Percentiles rank a stretch among this genome's conserved stretches.
Evolutionary conservation across 352 stramenopile species (phyloP).

Genomic region (Globisporangium barbulae): DNA sequence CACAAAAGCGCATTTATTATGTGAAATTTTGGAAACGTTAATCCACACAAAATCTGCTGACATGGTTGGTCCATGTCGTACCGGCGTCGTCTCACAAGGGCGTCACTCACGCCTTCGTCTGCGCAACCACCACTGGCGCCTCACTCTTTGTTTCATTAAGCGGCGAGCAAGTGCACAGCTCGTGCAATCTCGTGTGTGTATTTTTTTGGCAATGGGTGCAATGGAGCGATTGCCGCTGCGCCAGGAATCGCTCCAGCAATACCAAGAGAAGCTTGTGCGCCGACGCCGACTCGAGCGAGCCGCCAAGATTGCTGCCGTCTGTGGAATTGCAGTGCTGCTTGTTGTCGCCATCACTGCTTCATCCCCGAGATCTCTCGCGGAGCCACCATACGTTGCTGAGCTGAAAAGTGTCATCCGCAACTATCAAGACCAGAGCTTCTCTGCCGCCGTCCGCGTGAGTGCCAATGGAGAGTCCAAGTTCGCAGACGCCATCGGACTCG

Average conservation of each 20-base stretch:
- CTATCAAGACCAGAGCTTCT: slow-evolving; percentile 24
- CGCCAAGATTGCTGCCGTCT: not conserved
- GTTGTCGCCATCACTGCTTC: not conserved
- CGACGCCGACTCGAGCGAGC: not conserved
- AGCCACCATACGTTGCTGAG: not conserved
- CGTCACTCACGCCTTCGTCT: too few species aligned
- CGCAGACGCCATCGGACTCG: slow-evolving; percentile 30
- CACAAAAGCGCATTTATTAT: too few species aligned
- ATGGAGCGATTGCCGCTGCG: slow-evolving; percentile 12
- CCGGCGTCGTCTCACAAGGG: too few species aligned
- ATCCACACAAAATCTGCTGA: too few species aligned
- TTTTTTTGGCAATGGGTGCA: not conserved
- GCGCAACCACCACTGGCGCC: too few species aligned
- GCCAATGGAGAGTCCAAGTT: slow-evolving; percentile 42
- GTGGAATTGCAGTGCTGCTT: not conserved
- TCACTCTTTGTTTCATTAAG: too few species aligned
- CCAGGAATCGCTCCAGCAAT: not conserved
- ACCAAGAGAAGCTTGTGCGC: not conserved
- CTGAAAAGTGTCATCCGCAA: not conserved
- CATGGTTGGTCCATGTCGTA: too few species aligned
- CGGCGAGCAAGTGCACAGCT: too few species aligned
- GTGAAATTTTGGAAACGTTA: too few species aligned
- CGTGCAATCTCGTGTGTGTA: too few species aligned
- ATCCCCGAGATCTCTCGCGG: not conserved
- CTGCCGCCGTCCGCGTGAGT: slow-evolving; percentile 39